These are phyloP conservation scores for Trichosporon coremiiforme DNA, from an alignment of 1,284 basidiomycete genomes.

Conservation along the genomic window DNA sequence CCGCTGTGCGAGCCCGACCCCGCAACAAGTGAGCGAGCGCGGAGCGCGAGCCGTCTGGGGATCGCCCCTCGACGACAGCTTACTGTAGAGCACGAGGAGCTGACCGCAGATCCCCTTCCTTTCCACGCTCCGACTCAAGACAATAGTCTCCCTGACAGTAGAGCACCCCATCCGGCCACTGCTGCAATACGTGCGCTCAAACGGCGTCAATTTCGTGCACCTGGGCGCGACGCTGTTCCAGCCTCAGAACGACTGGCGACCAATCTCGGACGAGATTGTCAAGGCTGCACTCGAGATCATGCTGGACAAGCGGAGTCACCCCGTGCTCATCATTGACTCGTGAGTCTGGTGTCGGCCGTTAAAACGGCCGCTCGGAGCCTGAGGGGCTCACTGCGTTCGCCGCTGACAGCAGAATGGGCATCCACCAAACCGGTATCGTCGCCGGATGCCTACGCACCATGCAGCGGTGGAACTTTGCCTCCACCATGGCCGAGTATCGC, in stretches of 20 bases:
- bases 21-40: slow-evolving; percentile 40
- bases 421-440: slow-evolving; percentile 54
- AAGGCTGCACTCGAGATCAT: slow-evolving; percentile 52
- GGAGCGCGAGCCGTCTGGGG: too few species aligned
- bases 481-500: slow-evolving; percentile 52
- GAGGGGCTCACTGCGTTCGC: neutral
- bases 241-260: slow-evolving; percentile 50
- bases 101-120: slow-evolving; percentile 49
- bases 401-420: slow-evolving; percentile 43
- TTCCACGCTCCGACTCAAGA: slow-evolving; percentile 43
- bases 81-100: neutral
- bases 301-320: slow-evolving; percentile 46
- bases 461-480: slow-evolving; percentile 56
- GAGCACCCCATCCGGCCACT: slow-evolving; percentile 52
- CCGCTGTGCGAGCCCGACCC: slow-evolving; percentile 48
- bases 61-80: too few species aligned
- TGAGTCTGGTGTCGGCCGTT: slow-evolving; percentile 30
- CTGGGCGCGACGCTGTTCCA: slow-evolving; percentile 50
- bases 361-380: too few species aligned
- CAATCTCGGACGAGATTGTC: slow-evolving; percentile 52
- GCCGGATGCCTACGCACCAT: slow-evolving; percentile 50
- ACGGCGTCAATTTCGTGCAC: slow-evolving; percentile 49
- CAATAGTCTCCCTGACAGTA: slow-evolving; percentile 51
- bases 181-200: slow-evolving; percentile 34
- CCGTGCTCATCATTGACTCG: slow-evolving; percentile 53